These are phyloP conservation scores for Ceratobasidium papillatum DNA, from an alignment of 1,284 basidiomycete genomes.

Conservation along the genomic window DNA sequence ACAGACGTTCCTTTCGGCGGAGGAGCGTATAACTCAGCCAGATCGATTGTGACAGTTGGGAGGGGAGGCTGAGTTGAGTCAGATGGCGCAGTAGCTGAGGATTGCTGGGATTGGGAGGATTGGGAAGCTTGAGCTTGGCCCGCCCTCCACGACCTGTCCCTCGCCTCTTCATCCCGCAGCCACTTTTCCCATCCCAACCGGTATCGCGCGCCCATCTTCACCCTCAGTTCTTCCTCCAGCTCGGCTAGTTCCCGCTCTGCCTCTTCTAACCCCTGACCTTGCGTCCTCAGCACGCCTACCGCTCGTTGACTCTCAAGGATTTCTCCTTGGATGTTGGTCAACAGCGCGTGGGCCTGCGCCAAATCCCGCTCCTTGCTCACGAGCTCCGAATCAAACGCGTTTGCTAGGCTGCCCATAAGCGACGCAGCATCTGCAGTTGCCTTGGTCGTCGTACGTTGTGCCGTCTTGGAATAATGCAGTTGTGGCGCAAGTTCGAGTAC, in stretches of 20 bases:
- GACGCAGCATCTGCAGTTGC: constrained; percentile 85
- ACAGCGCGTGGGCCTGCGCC: constrained; percentile 86
- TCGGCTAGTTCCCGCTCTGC: constrained; percentile 67
- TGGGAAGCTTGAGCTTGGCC: constrained; percentile 27
- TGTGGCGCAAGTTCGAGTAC: constrained; percentile 63
- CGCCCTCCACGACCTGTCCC: constrained; percentile 62
- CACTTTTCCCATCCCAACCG: constrained; percentile 91
- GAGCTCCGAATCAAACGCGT: constrained; percentile 94
- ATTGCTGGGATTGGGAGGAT: neutral
- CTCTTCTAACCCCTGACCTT: constrained; percentile 74
- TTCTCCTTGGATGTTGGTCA: constrained; percentile 90
- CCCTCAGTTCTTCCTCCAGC: constrained; percentile 72
- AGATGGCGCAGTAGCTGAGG: neutral
- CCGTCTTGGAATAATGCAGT: constrained; percentile 87
- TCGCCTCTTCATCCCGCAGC: constrained; percentile 82
- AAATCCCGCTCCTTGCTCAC: constrained; percentile 92
- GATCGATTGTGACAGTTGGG: constrained; percentile 29
- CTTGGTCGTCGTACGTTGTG: constrained; percentile 85
- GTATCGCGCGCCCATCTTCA: constrained; percentile 82
- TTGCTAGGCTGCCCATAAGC: constrained; percentile 89
- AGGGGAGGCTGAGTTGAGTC: constrained; percentile 7
- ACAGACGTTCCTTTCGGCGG: constrained; percentile 49
- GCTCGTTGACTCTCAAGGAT: constrained; percentile 87
- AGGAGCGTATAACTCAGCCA: constrained; percentile 1
- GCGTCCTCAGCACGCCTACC: constrained; percentile 73